Evolutionary conservation across 2,329 filamentous ascomycete species (phyloP).

Genomic region (Berkeleyomyces rouxiae): DNA sequence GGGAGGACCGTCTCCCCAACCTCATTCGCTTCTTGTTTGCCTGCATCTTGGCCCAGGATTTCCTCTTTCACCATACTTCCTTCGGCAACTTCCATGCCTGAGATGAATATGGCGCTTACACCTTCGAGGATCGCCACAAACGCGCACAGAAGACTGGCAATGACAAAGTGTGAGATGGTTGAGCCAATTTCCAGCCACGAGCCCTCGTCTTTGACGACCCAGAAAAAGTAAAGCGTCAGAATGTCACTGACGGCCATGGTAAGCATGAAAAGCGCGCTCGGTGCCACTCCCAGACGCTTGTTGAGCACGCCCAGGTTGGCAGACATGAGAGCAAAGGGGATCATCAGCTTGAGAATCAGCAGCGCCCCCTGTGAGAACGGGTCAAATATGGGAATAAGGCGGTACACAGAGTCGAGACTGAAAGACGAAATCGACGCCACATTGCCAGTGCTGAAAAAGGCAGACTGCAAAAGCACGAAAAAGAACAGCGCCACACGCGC

Average conservation of each 20-base stretch:
- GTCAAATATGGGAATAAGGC: constrained; percentile 81
- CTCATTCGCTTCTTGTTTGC: neutral
- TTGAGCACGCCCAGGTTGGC: constrained; percentile 92
- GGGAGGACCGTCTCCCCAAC: neutral
- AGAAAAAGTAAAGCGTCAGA: constrained; percentile 91
- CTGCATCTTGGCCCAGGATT: too few relatives aligned
- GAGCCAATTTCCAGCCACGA: constrained; percentile 96
- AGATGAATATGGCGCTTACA: constrained; percentile 66
- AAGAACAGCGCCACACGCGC: constrained; percentile 84
- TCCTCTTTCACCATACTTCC: constrained; percentile 17
- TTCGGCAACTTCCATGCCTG: constrained; percentile 52
- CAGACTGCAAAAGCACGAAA: constrained; percentile 83
- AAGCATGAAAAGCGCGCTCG: constrained; percentile 81
- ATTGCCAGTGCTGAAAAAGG: constrained; percentile 94
- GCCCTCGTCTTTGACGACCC: constrained; percentile 89
- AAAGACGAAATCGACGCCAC: constrained; percentile 88
- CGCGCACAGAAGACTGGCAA: constrained; percentile 74
- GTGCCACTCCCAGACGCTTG: constrained; percentile 63
- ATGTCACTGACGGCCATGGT: constrained; percentile 86
- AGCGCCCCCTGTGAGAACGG: constrained; percentile 83
- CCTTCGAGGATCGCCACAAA: constrained; percentile 83
- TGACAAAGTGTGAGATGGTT: constrained; percentile 88
- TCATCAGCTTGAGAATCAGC: constrained; percentile 74
- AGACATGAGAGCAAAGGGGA: constrained; percentile 83
- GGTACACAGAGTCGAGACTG: constrained; percentile 74